Percentiles rank a stretch among this genome's conserved stretches.
Conservation (phyloP, 768 basidiomycete species). For the Kwoniella sp. region DNA sequence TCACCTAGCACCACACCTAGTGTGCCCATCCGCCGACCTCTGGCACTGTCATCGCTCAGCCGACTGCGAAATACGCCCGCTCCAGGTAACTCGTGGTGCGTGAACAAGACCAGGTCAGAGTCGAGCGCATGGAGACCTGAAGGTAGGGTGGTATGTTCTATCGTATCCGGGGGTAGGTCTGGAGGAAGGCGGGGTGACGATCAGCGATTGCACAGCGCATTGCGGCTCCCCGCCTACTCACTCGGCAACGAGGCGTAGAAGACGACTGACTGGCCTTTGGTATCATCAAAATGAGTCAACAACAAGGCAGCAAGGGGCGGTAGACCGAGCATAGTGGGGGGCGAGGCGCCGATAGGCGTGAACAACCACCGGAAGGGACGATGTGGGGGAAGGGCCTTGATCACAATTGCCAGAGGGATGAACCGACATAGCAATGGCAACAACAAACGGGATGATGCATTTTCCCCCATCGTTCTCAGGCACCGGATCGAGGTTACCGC, state of each 20-base stretch:
- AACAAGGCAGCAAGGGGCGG: slow-evolving; percentile 42
- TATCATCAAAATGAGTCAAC: slow-evolving; percentile 48
- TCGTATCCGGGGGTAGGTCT: slow-evolving; percentile 17
- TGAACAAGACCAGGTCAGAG: slow-evolving; percentile 36
- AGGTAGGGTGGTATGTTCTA: slow-evolving; percentile 42
- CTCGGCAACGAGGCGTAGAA: slow-evolving; percentile 26
- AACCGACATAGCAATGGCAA: too few species aligned
- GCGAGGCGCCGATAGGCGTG: too few species aligned
- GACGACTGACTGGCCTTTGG: slow-evolving; percentile 44
- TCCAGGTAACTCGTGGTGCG: slow-evolving; percentile 18
- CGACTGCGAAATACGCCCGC: slow-evolving; percentile 35
- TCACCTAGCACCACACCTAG: slow-evolving; percentile 39
- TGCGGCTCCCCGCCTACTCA: slow-evolving; percentile 1
- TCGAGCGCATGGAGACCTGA: slow-evolving; percentile 43
- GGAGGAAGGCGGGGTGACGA: neutral
- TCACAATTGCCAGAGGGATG: too few species aligned
- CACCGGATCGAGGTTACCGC: too few species aligned
- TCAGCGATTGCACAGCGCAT: neutral
- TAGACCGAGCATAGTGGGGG: too few species aligned
- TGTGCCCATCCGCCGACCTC: slow-evolving; percentile 46
- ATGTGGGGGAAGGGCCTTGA: too few species aligned
- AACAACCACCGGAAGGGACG: too few species aligned
- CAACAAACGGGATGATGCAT: too few species aligned
- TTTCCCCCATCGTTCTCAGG: too few species aligned
- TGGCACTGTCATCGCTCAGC: slow-evolving; percentile 21